These are phyloP conservation scores for Teunomyces kruisii DNA, from an alignment of 805 yeast genomes.

Conservation along the genomic window DNA sequence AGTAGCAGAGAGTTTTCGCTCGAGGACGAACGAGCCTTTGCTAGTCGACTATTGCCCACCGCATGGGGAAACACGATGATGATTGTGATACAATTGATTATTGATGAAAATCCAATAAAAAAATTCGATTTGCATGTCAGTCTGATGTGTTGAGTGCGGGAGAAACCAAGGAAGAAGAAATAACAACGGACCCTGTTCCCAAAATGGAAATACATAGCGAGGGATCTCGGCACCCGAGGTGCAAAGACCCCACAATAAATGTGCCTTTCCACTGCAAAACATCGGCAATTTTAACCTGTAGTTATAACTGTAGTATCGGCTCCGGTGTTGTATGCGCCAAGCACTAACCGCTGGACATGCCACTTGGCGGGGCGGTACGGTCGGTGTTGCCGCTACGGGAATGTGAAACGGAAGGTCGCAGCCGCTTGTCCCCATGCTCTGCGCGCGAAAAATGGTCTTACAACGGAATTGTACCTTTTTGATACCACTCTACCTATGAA, in stretches of 20 bases:
- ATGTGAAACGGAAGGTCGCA: neutral
- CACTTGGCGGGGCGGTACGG: neutral
- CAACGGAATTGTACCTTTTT: neutral
- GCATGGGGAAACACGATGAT: constrained; percentile 14
- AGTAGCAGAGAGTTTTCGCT: constrained; percentile 1
- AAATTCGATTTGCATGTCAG: constrained; percentile 44
- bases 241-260: neutral
- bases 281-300: no score
- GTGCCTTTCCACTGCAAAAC: neutral
- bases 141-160: constrained; percentile 24
- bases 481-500: neutral
- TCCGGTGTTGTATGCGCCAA: no score
- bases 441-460: neutral
- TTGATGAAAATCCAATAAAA: constrained; percentile 24
- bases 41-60: constrained; percentile 6
- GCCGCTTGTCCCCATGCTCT: constrained; percentile 2
- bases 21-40: neutral
- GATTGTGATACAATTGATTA: constrained; percentile 12
- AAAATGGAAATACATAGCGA: neutral
- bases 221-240: neutral
- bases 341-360: neutral
- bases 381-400: neutral
- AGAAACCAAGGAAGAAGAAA: neutral
- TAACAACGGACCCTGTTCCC: neutral
- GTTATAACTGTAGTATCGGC: no score